Conservation (phyloP, 139 green algal genomes). For the Coccomyxa sp. region DNA sequence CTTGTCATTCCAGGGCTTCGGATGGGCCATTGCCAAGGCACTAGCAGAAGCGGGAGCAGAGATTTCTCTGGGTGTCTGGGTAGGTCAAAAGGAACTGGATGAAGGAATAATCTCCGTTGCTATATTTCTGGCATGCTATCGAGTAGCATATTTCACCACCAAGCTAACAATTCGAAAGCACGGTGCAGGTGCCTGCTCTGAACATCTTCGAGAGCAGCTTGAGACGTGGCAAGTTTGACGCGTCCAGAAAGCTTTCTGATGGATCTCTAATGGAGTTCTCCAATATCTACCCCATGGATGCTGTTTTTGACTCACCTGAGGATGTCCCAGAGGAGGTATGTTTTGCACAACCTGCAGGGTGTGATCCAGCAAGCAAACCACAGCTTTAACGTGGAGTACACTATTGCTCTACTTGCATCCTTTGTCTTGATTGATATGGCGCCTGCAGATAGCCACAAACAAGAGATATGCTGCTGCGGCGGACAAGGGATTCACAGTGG, state of each 20-base stretch:
- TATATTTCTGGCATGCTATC: not conserved
- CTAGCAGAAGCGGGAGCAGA: conserved; percentile 92
- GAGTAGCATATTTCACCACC: not conserved
- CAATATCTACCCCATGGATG: conserved; percentile 97
- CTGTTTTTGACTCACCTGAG: conserved; percentile 91
- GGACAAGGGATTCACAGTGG: conserved; percentile 77
- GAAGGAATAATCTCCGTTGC: not conserved
- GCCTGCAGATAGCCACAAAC: conserved; percentile 75
- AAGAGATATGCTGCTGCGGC: conserved; percentile 90
- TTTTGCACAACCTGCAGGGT: not conserved
- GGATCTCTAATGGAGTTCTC: conserved; percentile 91
- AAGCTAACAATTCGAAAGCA: too few species aligned
- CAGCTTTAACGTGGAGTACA: too few species aligned
- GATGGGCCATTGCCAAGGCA: conserved; percentile 95
- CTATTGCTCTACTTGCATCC: too few species aligned
- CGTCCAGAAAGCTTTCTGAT: conserved; percentile 83
- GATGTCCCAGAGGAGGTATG: conserved; percentile 95
- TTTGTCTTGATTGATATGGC: not conserved
- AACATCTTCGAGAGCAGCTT: conserved; percentile 95
- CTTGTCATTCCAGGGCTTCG: conserved; percentile 70
- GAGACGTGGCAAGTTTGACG: conserved; percentile 94
- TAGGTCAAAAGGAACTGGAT: conserved; percentile 31
- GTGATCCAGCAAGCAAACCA: not conserved
- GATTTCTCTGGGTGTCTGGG: conserved; percentile 96
- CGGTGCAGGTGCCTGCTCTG: conserved; percentile 75